These are phyloP conservation scores for Aspergillus ustus DNA, from an alignment of 2,329 filamentous ascomycete genomes.

Conservation along the genomic window DNA sequence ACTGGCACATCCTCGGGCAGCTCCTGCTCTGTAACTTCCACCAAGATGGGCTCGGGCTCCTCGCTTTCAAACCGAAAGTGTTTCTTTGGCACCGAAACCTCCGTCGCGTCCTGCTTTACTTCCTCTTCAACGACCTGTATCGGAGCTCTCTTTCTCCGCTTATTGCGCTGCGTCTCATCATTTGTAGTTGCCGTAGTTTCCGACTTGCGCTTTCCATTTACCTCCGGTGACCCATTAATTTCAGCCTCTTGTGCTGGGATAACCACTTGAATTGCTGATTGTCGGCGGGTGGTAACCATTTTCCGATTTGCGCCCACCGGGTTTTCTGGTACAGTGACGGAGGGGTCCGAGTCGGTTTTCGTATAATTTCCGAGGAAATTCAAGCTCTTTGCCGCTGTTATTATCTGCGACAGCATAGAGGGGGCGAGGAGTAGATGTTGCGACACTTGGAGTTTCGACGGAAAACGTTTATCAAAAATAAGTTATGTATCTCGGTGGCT, in stretches of 20 bases:
- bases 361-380: conserved; percentile 33
- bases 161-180: conserved; percentile 34
- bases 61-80: conserved; percentile 50
- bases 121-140: conserved; percentile 23
- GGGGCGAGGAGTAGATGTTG: conserved; percentile 10
- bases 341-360: conserved; percentile 15
- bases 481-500: conserved; percentile 1
- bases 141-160: conserved; percentile 39
- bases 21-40: conserved; percentile 26
- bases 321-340: conserved; percentile 5
- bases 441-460: neutral
- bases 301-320: conserved; percentile 25
- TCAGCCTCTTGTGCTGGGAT: conserved; percentile 20
- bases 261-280: conserved; percentile 28
- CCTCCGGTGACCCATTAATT: conserved; percentile 20
- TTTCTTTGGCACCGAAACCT: conserved; percentile 26
- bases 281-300: conserved; percentile 43
- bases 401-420: conserved; percentile 49
- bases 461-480: conserved; percentile 19
- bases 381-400: conserved; percentile 49
- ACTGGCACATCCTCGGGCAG: conserved; percentile 25
- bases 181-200: conserved; percentile 23
- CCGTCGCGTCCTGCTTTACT: conserved; percentile 20
- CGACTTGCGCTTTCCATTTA: conserved; percentile 42
- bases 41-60: conserved; percentile 44